Percentiles rank a stretch among this genome's conserved stretches.
Conservation (phyloP, 176 grass and related monocot species). For the Lolium multiflorum region DNA sequence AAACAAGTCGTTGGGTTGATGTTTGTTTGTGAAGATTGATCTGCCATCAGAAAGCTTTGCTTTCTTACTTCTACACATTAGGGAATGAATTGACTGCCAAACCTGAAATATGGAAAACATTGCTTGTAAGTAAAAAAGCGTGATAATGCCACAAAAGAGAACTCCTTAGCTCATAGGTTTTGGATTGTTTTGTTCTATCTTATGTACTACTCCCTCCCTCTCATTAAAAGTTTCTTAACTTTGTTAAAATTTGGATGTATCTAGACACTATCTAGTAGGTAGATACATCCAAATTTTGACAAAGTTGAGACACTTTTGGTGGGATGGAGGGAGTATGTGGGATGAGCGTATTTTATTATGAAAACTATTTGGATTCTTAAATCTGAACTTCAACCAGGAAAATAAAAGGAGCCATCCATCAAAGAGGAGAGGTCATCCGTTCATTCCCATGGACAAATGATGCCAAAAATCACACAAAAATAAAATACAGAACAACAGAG, state of each 20-base stretch:
- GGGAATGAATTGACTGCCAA: neutral
- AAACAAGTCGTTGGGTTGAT: neutral
- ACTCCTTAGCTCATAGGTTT: neutral
- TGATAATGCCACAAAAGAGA: neutral
- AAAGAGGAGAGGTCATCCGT: too few relatives aligned
- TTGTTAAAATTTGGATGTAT: too few relatives aligned
- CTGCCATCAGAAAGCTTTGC: slow-evolving; percentile 4
- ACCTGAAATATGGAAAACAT: neutral
- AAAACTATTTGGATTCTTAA: neutral
- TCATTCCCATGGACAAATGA: too few relatives aligned
- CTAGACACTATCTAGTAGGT: too few relatives aligned
- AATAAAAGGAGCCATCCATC: neutral
- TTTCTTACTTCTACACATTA: neutral
- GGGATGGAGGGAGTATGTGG: neutral
- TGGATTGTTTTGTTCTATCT: neutral
- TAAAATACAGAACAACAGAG: too few relatives aligned
- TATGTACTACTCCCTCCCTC: neutral
- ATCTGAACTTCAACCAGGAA: neutral
- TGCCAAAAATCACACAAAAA: too few relatives aligned
- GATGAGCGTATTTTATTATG: neutral
- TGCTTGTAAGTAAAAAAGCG: neutral
- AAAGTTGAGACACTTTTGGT: too few relatives aligned
- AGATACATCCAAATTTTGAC: too few relatives aligned
- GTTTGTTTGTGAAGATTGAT: neutral
- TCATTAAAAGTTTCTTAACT: too few relatives aligned